These are phyloP conservation scores for Leptographium radiaticola DNA, from an alignment of 2,329 filamentous ascomycete species.

Conservation along the genomic window DNA sequence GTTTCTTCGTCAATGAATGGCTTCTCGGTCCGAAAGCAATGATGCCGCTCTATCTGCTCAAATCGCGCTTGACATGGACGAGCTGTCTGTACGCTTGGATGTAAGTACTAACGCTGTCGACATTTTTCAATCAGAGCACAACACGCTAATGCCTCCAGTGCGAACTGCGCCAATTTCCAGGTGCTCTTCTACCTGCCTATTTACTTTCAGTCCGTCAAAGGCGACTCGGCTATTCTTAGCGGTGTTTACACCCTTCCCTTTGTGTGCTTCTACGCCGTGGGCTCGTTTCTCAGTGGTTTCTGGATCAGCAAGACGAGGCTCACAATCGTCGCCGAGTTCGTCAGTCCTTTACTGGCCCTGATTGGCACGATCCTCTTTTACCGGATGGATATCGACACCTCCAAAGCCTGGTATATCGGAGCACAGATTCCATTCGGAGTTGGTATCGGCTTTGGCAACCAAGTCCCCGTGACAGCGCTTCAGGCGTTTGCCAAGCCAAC, in stretches of 20 bases:
- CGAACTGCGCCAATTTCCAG: background rate
- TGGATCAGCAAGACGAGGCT: background rate
- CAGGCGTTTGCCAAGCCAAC: background rate
- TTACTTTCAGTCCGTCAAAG: background rate
- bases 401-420: constrained; percentile 1
- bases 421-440: background rate
- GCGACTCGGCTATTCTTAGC: background rate
- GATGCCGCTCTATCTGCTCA: background rate
- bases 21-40: background rate
- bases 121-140: background rate
- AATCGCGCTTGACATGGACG: background rate
- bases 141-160: background rate
- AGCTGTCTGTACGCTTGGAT: background rate
- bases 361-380: constrained; percentile 1
- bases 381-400: background rate
- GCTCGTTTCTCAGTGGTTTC: background rate
- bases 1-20: background rate
- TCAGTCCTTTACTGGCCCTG: background rate
- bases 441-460: constrained; percentile 1
- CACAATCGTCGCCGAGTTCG: background rate
- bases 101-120: background rate
- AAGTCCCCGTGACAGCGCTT: background rate
- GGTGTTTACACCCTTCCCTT: background rate
- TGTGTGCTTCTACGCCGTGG: background rate
- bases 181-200: constrained; percentile 1